These are phyloP conservation scores for Penicillium sp. DNA, from an alignment of 2,329 filamentous ascomycete species.

Conservation along the genomic window DNA sequence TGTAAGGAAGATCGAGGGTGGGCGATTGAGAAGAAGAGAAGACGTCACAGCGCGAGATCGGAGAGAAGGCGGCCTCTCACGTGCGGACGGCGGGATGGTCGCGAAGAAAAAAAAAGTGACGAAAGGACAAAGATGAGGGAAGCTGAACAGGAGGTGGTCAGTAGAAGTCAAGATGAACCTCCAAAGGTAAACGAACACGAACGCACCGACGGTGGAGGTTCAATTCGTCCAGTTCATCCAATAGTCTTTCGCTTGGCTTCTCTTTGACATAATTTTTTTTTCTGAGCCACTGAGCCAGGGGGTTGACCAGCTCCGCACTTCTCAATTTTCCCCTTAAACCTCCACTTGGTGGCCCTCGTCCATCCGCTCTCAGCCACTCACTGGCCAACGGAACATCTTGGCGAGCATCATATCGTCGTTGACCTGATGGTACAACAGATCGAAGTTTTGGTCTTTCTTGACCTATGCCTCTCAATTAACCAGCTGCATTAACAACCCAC, in stretches of 20 bases:
- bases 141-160: neutral
- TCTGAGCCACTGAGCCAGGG: neutral
- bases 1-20: neutral
- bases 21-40: constrained; percentile 3
- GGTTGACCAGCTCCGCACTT: neutral
- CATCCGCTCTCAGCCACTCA: constrained; percentile 1
- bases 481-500: neutral
- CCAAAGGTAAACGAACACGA: constrained; percentile 7
- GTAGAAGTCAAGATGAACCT: neutral
- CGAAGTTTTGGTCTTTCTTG: neutral
- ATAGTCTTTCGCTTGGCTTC: constrained; percentile 7
- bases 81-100: neutral
- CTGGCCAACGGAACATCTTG: constrained; percentile 1
- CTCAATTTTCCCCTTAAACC: neutral
- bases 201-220: constrained; percentile 4
- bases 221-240: constrained; percentile 9
- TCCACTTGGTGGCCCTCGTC: neutral
- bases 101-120: neutral
- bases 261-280: neutral
- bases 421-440: neutral
- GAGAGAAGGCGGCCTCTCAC: constrained; percentile 11
- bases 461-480: neutral
- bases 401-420: neutral
- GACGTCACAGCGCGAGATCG: constrained; percentile 12
- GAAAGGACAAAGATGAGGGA: neutral